Conservation (phyloP, 2,329 filamentous ascomycete genomes). For the Colletotrichum chrysophilum region DNA sequence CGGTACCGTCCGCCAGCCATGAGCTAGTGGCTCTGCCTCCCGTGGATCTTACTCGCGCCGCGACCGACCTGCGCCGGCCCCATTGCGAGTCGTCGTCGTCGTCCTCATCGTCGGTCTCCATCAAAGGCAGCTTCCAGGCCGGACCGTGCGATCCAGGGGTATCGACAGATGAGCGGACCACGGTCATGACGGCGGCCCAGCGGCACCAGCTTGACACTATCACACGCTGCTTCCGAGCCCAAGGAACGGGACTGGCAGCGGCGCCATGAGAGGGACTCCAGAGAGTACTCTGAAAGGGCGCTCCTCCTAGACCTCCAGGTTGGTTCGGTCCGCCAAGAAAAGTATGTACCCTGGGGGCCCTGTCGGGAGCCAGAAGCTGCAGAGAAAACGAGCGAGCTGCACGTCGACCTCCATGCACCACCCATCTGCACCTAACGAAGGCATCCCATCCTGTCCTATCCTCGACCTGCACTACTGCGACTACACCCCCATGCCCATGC, state of each 20-base stretch:
- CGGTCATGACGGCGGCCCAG: background rate
- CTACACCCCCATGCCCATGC: constrained; percentile 6
- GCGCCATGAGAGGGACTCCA: background rate
- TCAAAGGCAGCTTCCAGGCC: constrained; percentile 2
- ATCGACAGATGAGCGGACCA: background rate
- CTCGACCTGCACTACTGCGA: background rate
- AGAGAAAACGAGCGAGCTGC: constrained; percentile 12
- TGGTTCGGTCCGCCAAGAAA: background rate
- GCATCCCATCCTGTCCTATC: constrained; percentile 6
- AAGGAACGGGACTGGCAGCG: background rate
- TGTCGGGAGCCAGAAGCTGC: background rate
- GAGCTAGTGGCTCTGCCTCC: background rate
- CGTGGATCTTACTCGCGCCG: background rate
- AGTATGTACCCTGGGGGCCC: background rate
- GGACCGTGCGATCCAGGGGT: constrained; percentile 3
- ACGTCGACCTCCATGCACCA: constrained; percentile 6
- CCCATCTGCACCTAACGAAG: background rate
- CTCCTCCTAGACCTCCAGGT: background rate
- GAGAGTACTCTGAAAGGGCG: background rate
- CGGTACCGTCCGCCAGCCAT: background rate
- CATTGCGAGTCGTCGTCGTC: background rate
- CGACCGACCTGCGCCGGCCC: background rate
- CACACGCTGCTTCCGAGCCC: background rate
- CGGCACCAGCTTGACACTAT: background rate
- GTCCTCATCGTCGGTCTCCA: background rate